Evolutionary conservation across 768 basidiomycete genomes (phyloP), one percentile per base, ranked within the genome.

Genomic region (Suillus variegatus): DNA sequence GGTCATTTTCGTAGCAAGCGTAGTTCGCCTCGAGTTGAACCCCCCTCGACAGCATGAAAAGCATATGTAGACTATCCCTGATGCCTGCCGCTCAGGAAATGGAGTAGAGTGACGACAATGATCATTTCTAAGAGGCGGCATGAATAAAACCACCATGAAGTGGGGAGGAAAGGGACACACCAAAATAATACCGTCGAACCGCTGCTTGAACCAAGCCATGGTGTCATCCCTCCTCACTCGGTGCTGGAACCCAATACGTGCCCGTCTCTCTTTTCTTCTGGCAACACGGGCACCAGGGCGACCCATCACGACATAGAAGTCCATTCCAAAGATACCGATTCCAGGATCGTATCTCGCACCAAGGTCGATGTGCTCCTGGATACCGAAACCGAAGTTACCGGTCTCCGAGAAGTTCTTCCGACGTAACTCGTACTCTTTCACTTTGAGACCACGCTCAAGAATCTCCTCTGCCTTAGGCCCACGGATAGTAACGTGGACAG

Each of bases 281-380:
- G 96, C 89, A 52, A 99, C 93, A 67, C 96, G 92, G 73, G 84
- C 88, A 71, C 97, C 97, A 61, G 96, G 95, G 73, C 97, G 89
- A 71, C 95, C 95, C 95, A 99, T 97, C 66, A 97, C 94, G 71
- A 93, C 92, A 76, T 89, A 96, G 83, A 99, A 99, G 83, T 99
- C 97, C 97, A 98, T 98, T 70, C 97, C 97, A 77, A 98, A 98
- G 80, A 99, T 98, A 88, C 97, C 97, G 75, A 99, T 98, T 75
- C 87, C 86, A 67, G 97, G 97, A 80, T 99, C 97, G 82, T 99
- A 99, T 76, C 97, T 89, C 74, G 97, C 97, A 76, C 97, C 97
- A 70, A 99, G 84, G 81, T 99, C 97, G 81, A 99, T 99, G 82
- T 99, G 97, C 84, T 97, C 94, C 83, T 97, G 94, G 77, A 97